Conservation (phyloP, 2,329 filamentous ascomycete species). For the Phaeosphaeriaceae sp. region DNA sequence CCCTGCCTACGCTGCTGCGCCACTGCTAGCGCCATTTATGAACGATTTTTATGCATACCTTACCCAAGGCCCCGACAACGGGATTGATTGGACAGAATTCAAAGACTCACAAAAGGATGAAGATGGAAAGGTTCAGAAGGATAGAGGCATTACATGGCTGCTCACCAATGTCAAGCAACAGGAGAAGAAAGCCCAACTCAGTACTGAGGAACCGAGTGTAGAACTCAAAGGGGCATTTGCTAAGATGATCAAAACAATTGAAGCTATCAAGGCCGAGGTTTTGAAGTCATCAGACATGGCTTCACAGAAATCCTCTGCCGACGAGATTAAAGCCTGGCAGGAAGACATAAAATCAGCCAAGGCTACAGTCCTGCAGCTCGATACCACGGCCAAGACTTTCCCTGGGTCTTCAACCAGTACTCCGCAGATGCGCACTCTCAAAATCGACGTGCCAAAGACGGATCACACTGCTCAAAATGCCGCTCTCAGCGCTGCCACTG, state of each 20-base stretch:
- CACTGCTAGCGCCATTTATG: background rate
- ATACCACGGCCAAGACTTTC: background rate
- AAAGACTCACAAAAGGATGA: too few relatives aligned
- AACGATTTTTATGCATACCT: background rate
- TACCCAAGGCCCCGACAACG: too few relatives aligned
- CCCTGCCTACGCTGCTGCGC: background rate
- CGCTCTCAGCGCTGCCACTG: background rate
- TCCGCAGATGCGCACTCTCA: background rate
- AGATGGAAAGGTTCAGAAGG: too few relatives aligned
- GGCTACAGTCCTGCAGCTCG: background rate
- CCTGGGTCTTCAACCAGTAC: background rate
- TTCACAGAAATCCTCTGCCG: background rate
- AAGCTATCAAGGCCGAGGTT: background rate
- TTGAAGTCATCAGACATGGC: background rate
- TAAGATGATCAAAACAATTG: too few relatives aligned
- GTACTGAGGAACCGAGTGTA: too few relatives aligned
- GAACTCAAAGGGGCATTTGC: too few relatives aligned
- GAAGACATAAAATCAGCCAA: background rate
- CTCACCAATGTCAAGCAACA: too few relatives aligned
- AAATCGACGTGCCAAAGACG: constrained; percentile 1
- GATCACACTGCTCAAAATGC: background rate
- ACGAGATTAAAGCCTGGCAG: background rate
- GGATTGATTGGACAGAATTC: too few relatives aligned
- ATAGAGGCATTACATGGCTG: too few relatives aligned
- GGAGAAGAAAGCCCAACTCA: too few relatives aligned